Evolutionary conservation across 2,329 filamentous ascomycete species (phyloP).

Genomic region (Grosmannia serpens): DNA sequence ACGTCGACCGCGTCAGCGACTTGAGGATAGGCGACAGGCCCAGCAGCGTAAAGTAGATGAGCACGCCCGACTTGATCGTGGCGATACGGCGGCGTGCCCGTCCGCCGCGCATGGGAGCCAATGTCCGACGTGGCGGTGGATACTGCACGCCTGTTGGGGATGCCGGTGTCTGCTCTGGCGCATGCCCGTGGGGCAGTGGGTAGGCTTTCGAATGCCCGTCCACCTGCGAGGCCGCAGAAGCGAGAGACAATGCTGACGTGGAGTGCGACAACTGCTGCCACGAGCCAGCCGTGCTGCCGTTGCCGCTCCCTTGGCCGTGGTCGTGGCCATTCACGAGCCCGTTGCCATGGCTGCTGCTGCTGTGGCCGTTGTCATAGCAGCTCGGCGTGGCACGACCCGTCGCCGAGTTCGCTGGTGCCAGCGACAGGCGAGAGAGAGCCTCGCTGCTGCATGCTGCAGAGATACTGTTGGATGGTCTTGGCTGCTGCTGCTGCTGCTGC

Average conservation of each 20-base stretch:
- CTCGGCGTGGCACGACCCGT: not conserved
- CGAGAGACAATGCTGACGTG: not conserved
- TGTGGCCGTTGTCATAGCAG: not conserved
- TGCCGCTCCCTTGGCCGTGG: not conserved
- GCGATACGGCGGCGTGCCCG: conserved; percentile 47
- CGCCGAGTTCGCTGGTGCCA: not conserved
- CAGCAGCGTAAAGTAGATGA: conserved; percentile 87
- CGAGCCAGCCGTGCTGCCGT: not conserved
- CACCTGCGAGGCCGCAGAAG: not conserved
- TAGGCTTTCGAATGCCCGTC: not conserved
- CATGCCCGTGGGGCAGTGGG: not conserved
- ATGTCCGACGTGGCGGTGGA: conserved; percentile 14
- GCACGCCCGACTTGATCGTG: conserved; percentile 80
- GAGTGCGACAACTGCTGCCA: not conserved
- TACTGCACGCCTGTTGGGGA: conserved; percentile 20
- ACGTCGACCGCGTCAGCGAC: conserved; percentile 87
- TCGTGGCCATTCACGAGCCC: not conserved
- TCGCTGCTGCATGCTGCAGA: not conserved
- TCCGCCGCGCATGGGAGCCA: conserved; percentile 23
- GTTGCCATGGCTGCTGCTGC: not conserved
- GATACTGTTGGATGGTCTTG: not conserved
- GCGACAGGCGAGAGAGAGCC: not conserved
- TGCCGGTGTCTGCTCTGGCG: conserved; percentile 10
- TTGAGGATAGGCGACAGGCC: conserved; percentile 92
- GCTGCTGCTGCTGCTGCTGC: not conserved